A percentile compares a stretch with the other conserved stretches of the same genome.
phyloP scores from a whole-genome alignment of 352 stramenopile genomes.

The Globisporangium spiculum region DNA sequence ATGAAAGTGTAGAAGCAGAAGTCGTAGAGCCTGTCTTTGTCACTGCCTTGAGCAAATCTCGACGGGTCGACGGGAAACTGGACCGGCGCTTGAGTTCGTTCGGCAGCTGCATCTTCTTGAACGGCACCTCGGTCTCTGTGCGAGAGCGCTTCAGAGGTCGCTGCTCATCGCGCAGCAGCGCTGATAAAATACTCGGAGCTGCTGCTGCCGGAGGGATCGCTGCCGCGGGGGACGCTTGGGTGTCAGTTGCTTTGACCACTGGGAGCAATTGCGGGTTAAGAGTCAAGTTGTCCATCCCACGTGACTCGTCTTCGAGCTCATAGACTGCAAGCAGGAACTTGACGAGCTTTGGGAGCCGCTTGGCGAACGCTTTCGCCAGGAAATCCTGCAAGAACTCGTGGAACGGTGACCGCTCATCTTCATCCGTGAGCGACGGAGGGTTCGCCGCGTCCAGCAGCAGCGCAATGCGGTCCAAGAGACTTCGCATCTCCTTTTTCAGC shows the following conservation, averaged over 20 bases:
- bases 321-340: constrained; percentile 47
- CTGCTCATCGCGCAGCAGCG: constrained; percentile 47
- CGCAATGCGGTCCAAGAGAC: constrained; percentile 69
- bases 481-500: constrained; percentile 59
- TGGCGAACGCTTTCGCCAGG: constrained; percentile 39
- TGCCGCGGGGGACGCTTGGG: neutral
- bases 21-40: neutral
- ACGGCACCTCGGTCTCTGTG: constrained; percentile 27
- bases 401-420: constrained; percentile 71
- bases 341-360: constrained; percentile 45
- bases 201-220: constrained; percentile 4
- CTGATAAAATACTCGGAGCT: constrained; percentile 61
- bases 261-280: constrained; percentile 14
- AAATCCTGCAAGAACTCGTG: constrained; percentile 60
- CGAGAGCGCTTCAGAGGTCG: constrained; percentile 41
- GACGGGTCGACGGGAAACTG: constrained; percentile 18
- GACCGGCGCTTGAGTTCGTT: constrained; percentile 12
- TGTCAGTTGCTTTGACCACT: neutral
- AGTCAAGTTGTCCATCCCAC: constrained; percentile 13
- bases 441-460: constrained; percentile 72
- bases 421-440: constrained; percentile 55
- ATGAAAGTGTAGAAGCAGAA: constrained; percentile 18
- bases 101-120: constrained; percentile 44
- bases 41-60: constrained; percentile 5
- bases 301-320: constrained; percentile 51